Evolutionary conservation across 805 yeast genomes (phyloP).

Genomic region (Lipomyces yamanashiensis): DNA sequence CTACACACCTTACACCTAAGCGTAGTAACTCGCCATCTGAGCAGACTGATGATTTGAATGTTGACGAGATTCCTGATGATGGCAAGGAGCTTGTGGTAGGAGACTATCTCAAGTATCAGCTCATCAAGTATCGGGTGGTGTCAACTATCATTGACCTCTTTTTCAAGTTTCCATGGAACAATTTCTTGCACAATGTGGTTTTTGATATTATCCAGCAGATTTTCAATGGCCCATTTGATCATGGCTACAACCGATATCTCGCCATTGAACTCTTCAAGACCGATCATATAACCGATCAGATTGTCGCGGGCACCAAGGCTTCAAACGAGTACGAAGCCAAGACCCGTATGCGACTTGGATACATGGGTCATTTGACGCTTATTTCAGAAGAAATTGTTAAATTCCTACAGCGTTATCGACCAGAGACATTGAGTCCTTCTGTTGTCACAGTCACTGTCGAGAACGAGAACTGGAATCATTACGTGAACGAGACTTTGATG

Average conservation of each 20-base stretch:
- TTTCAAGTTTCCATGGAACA: constrained; percentile 92
- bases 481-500: constrained; percentile 79
- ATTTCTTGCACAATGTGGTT: constrained; percentile 94
- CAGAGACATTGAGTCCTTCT: constrained; percentile 60
- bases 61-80: constrained; percentile 15
- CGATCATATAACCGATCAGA: constrained; percentile 60
- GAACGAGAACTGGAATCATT: constrained; percentile 72
- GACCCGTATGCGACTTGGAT: constrained; percentile 76
- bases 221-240: constrained; percentile 82
- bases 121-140: constrained; percentile 59
- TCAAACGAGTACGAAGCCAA: constrained; percentile 65
- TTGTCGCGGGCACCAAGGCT: constrained; percentile 63
- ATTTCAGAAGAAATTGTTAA: constrained; percentile 96
- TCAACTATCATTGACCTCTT: constrained; percentile 56
- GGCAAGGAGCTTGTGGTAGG: constrained; percentile 68
- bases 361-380: constrained; percentile 94
- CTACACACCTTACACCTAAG: constrained; percentile 13
- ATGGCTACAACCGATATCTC: constrained; percentile 80
- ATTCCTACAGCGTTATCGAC: constrained; percentile 65
- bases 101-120: constrained; percentile 79
- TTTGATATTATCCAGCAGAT: constrained; percentile 96
- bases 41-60: constrained; percentile 35
- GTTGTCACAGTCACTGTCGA: constrained; percentile 55
- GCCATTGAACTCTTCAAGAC: constrained; percentile 73
- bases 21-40: constrained; percentile 13